Evolutionary conservation across 176 grass and related monocot genomes (phyloP).

Genomic region (Guadua angustifolia): DNA sequence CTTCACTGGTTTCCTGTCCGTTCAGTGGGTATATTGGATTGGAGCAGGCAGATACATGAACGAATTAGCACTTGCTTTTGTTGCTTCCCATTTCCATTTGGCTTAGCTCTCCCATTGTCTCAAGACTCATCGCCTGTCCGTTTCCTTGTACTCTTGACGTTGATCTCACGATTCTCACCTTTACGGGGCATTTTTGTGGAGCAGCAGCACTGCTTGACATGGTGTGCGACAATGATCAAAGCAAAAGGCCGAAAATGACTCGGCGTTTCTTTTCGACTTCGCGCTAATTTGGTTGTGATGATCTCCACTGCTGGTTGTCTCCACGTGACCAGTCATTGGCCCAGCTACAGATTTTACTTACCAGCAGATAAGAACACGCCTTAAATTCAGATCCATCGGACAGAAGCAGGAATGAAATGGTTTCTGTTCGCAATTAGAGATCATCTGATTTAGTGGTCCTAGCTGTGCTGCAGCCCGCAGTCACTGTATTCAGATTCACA

Average conservation of each 20-base stretch:
- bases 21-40: neutral
- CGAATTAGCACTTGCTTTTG: neutral
- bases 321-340: neutral
- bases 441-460: neutral
- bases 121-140: neutral
- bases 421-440: neutral
- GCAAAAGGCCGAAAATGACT: too few relatives aligned
- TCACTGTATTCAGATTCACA: neutral
- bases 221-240: too few relatives aligned
- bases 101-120: neutral
- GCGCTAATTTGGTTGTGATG: too few relatives aligned
- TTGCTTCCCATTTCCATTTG: neutral
- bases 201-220: too few relatives aligned
- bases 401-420: neutral
- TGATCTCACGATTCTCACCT: neutral
- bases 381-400: neutral
- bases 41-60: neutral
- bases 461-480: neutral
- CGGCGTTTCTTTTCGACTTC: too few relatives aligned
- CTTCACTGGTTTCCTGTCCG: neutral
- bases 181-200: too few relatives aligned
- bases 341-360: neutral
- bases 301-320: too few relatives aligned
- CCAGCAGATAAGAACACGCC: neutral
- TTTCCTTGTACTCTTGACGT: slow-evolving; percentile 11